These are phyloP conservation scores for Penicillium sp. DNA, from an alignment of 2,329 filamentous ascomycete species.

Conservation along the genomic window DNA sequence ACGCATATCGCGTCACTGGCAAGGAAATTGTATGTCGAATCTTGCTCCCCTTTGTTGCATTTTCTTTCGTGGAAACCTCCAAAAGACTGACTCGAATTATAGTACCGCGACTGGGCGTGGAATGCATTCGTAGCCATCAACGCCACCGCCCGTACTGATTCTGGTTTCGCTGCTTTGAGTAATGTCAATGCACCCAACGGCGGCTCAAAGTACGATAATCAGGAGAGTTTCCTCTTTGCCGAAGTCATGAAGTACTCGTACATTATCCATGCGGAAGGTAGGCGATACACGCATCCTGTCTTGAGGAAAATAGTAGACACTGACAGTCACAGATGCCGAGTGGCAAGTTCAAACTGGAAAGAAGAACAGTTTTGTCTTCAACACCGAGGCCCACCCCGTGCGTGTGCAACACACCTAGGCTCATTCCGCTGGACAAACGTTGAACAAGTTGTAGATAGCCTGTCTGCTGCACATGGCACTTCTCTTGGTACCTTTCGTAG, in stretches of 20 bases:
- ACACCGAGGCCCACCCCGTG: conserved; percentile 59
- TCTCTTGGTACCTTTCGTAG: conserved; percentile 4
- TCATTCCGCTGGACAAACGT: not conserved
- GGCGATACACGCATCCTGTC: not conserved
- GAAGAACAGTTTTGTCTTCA: conserved; percentile 55
- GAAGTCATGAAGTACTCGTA: conserved; percentile 83
- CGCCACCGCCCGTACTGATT: conserved; percentile 55
- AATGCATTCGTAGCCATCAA: conserved; percentile 67
- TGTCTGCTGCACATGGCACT: not conserved
- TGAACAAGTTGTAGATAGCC: conserved; percentile 1
- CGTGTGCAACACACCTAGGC: conserved; percentile 11
- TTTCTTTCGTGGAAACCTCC: no score
- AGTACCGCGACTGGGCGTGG: conserved; percentile 81
- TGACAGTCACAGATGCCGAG: conserved; percentile 45
- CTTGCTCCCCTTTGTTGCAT: not conserved
- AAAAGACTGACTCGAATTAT: conserved; percentile 7
- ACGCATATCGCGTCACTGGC: conserved; percentile 75
- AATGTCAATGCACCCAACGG: conserved; percentile 62
- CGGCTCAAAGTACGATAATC: conserved; percentile 59
- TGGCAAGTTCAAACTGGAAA: conserved; percentile 49
- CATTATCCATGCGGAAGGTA: conserved; percentile 55
- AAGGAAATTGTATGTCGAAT: conserved; percentile 47
- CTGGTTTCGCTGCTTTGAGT: conserved; percentile 60
- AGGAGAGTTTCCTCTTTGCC: conserved; percentile 84
- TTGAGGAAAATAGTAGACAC: not conserved